Evolutionary conservation across 148 eudicot genomes (phyloP).

Genomic region (Camellia lanceoleosa): DNA sequence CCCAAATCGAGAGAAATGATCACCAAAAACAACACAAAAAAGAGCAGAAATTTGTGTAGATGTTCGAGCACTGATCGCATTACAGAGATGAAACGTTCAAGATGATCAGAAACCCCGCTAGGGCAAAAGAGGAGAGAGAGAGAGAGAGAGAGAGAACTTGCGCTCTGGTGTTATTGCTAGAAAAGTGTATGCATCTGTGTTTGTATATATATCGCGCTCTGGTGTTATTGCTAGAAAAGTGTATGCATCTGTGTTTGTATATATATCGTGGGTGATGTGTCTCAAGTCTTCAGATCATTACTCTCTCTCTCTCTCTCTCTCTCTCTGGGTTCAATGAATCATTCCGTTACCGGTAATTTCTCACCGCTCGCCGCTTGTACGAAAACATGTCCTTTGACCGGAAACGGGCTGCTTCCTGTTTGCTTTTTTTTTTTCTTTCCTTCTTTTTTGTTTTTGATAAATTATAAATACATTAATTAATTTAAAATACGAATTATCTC

Average conservation of each 20-base stretch:
- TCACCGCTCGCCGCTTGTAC: conserved; percentile 21
- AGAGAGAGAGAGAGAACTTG: no score
- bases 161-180: background rate
- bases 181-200: background rate
- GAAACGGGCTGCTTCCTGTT: background rate
- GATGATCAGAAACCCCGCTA: conserved; percentile 18
- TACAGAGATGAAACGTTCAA: background rate
- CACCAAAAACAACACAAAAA: conserved; percentile 30
- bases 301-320: background rate
- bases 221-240: background rate
- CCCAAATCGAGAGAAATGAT: conserved; percentile 20
- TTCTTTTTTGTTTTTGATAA: no score
- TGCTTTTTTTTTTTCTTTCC: background rate
- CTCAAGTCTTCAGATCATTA: conserved; percentile 17
- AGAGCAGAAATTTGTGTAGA: conserved; percentile 7
- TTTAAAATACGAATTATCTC: no score
- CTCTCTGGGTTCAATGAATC: conserved; percentile 37
- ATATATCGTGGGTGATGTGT: background rate
- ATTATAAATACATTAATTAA: no score
- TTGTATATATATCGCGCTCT: no score
- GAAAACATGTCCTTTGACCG: background rate
- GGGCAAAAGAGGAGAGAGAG: background rate
- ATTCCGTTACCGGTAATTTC: conserved; percentile 26
- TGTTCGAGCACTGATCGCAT: conserved; percentile 27
- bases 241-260: background rate